Evolutionary conservation across 192 early-diverging fungal genomes (phyloP).

Genomic region (Linnemannia zychae): DNA sequence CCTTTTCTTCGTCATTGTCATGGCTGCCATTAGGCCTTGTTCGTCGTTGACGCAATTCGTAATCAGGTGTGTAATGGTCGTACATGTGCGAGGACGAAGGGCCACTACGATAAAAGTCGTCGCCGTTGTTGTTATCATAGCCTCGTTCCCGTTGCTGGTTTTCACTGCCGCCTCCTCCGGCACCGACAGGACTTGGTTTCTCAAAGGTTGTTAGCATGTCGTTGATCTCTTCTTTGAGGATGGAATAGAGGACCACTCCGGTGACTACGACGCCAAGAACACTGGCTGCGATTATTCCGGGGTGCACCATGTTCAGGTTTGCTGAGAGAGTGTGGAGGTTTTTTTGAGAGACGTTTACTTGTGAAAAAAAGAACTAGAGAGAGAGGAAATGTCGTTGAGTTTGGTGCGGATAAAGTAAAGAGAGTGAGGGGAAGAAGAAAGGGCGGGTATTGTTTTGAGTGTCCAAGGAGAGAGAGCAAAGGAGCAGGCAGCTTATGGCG

Average conservation of each 20-base stretch:
- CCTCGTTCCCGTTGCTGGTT: slow-evolving; percentile 8
- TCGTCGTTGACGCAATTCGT: slow-evolving; percentile 37
- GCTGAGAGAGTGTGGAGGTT: not conserved
- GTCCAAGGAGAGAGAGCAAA: not conserved
- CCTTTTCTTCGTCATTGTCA: slow-evolving; percentile 24
- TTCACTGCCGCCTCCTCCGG: not conserved
- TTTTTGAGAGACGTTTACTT: not conserved
- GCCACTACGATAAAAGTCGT: slow-evolving; percentile 2
- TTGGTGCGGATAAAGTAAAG: not conserved
- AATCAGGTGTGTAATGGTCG: slow-evolving; percentile 14
- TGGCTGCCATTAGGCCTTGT: not conserved
- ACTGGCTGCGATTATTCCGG: slow-evolving; percentile 30
- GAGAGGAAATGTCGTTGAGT: not conserved
- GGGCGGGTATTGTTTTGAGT: not conserved
- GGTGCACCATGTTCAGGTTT: slow-evolving; percentile 34
- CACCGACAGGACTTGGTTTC: slow-evolving; percentile 11
- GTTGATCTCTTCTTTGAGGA: slow-evolving; percentile 33
- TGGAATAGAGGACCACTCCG: slow-evolving; percentile 42
- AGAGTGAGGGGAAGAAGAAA: no score
- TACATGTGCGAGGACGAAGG: slow-evolving; percentile 14
- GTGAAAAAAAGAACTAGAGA: not conserved
- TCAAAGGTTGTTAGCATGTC: slow-evolving; percentile 29
- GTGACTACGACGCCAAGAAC: slow-evolving; percentile 43
- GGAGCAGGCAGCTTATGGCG: not conserved
- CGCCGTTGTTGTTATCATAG: slow-evolving; percentile 1